Conservation (phyloP, 2,329 filamentous ascomycete genomes). For the Botrytis hyacinthi region DNA sequence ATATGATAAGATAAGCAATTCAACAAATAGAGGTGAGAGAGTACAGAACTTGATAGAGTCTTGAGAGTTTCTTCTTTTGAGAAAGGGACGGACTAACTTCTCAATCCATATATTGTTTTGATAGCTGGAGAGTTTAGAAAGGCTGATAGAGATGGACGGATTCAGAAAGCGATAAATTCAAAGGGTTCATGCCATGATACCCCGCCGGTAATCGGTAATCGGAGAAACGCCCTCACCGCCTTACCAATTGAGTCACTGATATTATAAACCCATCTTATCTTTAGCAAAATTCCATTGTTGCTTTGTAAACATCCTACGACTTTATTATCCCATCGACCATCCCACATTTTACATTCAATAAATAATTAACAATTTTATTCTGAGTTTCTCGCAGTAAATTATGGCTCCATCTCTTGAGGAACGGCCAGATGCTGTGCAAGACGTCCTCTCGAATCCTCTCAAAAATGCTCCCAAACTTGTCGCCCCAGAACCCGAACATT, state of each 20-base stretch:
- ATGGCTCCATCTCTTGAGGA: constrained; percentile 87
- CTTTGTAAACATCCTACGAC: constrained; percentile 19
- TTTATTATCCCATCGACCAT: not conserved
- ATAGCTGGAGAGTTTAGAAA: not conserved
- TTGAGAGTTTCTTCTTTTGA: not conserved
- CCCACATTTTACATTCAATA: not conserved
- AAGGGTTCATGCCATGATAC: not conserved
- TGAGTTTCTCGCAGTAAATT: not conserved
- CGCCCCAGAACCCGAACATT: constrained; percentile 95
- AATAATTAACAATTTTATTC: not conserved
- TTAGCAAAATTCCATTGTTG: constrained; percentile 1
- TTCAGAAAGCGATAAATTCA: not conserved
- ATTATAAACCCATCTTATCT: not conserved
- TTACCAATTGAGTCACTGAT: constrained; percentile 15
- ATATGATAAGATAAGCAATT: not conserved
- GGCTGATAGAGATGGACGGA: not conserved
- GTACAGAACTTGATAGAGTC: too few relatives aligned
- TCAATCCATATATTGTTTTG: not conserved
- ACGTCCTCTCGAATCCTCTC: constrained; percentile 72
- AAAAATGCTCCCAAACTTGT: constrained; percentile 81
- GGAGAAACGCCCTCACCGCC: constrained; percentile 6
- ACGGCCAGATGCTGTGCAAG: constrained; percentile 62
- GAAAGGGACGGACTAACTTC: not conserved
- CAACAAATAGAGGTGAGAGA: not conserved
- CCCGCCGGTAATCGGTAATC: not conserved